phyloP scores from a whole-genome alignment of 768 basidiomycete species.

The Trametes coccinea region DNA sequence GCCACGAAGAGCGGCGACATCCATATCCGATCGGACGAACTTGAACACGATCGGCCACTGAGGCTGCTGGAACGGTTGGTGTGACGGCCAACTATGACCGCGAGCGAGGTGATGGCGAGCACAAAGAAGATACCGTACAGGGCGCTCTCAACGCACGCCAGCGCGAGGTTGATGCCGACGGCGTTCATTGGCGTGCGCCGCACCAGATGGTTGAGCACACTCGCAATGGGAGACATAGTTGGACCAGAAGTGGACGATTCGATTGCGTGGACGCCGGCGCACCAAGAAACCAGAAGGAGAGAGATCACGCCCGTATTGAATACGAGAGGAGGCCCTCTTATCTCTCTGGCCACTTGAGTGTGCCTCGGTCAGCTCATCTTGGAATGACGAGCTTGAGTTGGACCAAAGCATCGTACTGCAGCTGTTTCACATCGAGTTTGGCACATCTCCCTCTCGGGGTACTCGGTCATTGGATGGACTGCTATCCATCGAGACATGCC shows the following conservation, averaged over 20 bases:
- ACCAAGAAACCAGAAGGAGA: not conserved
- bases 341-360: not conserved
- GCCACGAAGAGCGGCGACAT: constrained; percentile 10
- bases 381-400: not conserved
- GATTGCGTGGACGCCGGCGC: constrained; percentile 12
- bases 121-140: constrained; percentile 13
- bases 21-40: constrained; percentile 1
- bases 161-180: constrained; percentile 9
- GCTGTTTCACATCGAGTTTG: not conserved
- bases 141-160: constrained; percentile 10
- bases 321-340: not conserved
- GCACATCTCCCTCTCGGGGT: not conserved
- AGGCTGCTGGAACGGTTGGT: constrained; percentile 5
- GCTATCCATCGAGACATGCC: not conserved
- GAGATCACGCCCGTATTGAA: not conserved
- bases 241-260: not conserved
- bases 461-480: not conserved
- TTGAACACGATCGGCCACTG: not conserved
- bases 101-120: constrained; percentile 14
- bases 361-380: not conserved
- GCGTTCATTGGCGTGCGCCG: constrained; percentile 3
- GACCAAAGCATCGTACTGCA: constrained; percentile 1
- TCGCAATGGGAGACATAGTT: constrained; percentile 5
- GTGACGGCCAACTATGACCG: constrained; percentile 13
- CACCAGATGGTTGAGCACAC: constrained; percentile 3